Percentiles rank a stretch among this genome's conserved stretches.
phyloP scores from a whole-genome alignment of 2,329 filamentous ascomycete species.

The Penicillium psychrosexuale region DNA sequence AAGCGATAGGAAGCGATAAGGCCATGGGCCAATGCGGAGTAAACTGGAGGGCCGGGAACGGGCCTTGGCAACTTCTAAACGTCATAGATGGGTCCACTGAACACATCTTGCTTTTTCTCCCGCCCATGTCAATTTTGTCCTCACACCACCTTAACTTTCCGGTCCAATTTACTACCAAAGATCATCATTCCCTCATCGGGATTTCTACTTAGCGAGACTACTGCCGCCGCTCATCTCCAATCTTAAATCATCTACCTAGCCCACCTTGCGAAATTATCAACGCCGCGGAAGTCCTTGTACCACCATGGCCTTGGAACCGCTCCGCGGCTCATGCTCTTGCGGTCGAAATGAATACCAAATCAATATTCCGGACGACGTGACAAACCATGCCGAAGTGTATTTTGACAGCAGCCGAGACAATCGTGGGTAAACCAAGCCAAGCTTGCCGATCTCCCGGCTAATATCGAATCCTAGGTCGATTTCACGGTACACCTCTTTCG shows the following conservation, averaged over 20 bases:
- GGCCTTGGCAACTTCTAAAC: constrained; percentile 24
- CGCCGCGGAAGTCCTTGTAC: constrained; percentile 10
- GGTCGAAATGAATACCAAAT: constrained; percentile 81
- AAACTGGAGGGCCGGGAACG: constrained; percentile 7
- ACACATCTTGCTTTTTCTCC: constrained; percentile 10
- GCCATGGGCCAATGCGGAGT: constrained; percentile 20
- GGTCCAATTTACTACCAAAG: not conserved
- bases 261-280: not conserved
- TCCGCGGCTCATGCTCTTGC: constrained; percentile 78
- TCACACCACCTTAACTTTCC: not conserved
- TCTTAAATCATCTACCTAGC: not conserved
- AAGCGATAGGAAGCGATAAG: constrained; percentile 24
- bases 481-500: constrained; percentile 69
- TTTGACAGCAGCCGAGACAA: constrained; percentile 70
- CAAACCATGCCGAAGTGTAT: constrained; percentile 62
- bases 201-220: not conserved
- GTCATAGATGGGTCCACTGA: constrained; percentile 25
- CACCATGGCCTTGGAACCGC: constrained; percentile 43
- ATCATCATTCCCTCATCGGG: not conserved
- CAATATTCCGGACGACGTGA: constrained; percentile 59
- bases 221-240: not conserved
- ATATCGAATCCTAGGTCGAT: constrained; percentile 48
- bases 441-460: constrained; percentile 8
- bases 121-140: not conserved
- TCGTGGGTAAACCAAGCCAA: constrained; percentile 57